phyloP scores from a whole-genome alignment of 306 rosid species.

The Hylodesmum podocarpum region DNA sequence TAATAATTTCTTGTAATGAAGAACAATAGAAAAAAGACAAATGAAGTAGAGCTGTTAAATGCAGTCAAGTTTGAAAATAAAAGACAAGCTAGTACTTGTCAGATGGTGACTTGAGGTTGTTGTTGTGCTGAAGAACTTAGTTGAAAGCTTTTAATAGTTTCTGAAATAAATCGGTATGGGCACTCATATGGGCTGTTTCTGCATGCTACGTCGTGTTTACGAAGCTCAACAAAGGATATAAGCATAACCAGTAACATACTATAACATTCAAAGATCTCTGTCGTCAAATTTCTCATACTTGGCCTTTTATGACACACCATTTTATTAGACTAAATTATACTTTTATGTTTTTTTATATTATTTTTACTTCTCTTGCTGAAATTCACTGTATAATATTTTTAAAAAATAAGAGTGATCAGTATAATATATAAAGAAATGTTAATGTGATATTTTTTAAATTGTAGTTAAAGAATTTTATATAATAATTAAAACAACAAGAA shows the following conservation, averaged over 20 bases:
- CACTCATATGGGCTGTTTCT: slow-evolving; percentile 67
- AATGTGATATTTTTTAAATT: too few relatives aligned
- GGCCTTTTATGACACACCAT: too few relatives aligned
- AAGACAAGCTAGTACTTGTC: neutral
- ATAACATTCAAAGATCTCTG: neutral
- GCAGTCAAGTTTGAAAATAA: slow-evolving; percentile 23
- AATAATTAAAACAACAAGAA: too few relatives aligned
- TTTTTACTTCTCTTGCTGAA: too few relatives aligned
- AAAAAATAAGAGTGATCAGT: too few relatives aligned
- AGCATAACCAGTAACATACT: neutral
- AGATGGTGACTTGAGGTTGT: neutral
- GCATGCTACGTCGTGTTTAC: neutral
- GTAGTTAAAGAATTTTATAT: too few relatives aligned
- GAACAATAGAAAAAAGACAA: slow-evolving; percentile 35
- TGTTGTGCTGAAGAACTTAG: slow-evolving; percentile 26
- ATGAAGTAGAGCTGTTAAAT: slow-evolving; percentile 21
- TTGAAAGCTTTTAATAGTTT: neutral
- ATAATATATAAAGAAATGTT: too few relatives aligned
- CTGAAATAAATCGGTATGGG: slow-evolving; percentile 36
- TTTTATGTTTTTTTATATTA: too few relatives aligned
- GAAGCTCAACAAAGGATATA: neutral
- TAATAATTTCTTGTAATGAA: too few relatives aligned
- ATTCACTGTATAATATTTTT: too few relatives aligned
- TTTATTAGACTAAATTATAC: too few relatives aligned
- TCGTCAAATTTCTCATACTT: neutral